Conservation (phyloP, 1,139 yeast genomes). For the Martiniozyma asiatica region DNA sequence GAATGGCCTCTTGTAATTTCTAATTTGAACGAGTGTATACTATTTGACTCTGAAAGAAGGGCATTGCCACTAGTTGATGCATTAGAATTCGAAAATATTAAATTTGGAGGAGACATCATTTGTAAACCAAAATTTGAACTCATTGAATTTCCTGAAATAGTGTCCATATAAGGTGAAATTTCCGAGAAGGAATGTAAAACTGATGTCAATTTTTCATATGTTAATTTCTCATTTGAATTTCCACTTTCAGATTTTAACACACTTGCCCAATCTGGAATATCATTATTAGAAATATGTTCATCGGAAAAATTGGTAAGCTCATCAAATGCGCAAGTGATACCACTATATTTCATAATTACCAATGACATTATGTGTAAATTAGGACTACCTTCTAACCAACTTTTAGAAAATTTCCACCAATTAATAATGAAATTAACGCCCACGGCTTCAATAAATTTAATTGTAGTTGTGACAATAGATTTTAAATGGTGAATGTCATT, state of each 20-base stretch:
- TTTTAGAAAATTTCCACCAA: constrained; percentile 12
- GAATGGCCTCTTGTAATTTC: too few relatives aligned
- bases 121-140: too few relatives aligned
- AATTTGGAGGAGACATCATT: too few relatives aligned
- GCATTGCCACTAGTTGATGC: too few relatives aligned
- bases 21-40: too few relatives aligned
- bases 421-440: constrained; percentile 15
- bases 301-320: background rate
- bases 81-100: too few relatives aligned
- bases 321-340: background rate
- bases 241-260: too few relatives aligned
- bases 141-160: too few relatives aligned
- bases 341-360: constrained; percentile 2
- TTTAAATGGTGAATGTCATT: constrained; percentile 9
- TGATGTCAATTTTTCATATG: background rate
- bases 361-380: constrained; percentile 2
- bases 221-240: background rate
- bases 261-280: constrained; percentile 1
- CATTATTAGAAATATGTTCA: background rate
- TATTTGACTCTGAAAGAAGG: too few relatives aligned
- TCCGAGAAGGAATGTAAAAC: too few relatives aligned
- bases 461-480: constrained; percentile 9
- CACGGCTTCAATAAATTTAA: constrained; percentile 6
- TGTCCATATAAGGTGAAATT: too few relatives aligned
- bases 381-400: constrained; percentile 13